Percentiles rank a stretch among this genome's conserved stretches.
Evolutionary conservation across 768 basidiomycete genomes (phyloP).

Genomic region (Candolleomyces eurysporus): DNA sequence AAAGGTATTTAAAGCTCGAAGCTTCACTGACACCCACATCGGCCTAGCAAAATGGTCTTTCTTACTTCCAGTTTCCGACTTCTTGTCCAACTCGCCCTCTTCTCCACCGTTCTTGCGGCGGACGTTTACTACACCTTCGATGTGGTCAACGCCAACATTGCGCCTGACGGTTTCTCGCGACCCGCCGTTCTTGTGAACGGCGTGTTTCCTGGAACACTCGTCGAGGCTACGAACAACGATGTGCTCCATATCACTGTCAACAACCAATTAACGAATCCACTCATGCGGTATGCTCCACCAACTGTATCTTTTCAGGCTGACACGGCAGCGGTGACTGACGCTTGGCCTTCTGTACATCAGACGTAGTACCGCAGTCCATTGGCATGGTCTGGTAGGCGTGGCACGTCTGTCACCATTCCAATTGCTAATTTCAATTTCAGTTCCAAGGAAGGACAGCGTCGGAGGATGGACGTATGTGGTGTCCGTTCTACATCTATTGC

Average conservation of each 20-base stretch:
- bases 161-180: conserved; percentile 19
- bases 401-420: background rate
- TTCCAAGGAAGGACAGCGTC: conserved; percentile 44
- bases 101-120: conserved; percentile 2
- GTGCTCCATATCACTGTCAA: conserved; percentile 30
- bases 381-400: conserved; percentile 29
- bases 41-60: conserved; percentile 1
- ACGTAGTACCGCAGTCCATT: conserved; percentile 29
- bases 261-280: conserved; percentile 27
- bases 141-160: conserved; percentile 9
- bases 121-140: conserved; percentile 9
- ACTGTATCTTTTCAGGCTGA: background rate
- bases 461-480: conserved; percentile 40
- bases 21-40: no score
- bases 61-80: conserved; percentile 4
- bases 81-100: conserved; percentile 1
- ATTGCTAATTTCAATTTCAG: conserved; percentile 11
- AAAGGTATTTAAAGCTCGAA: no score
- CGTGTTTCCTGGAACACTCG: conserved; percentile 35
- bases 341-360: conserved; percentile 9
- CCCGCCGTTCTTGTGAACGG: conserved; percentile 42
- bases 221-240: conserved; percentile 38
- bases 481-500: background rate
- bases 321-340: background rate
- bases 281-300: conserved; percentile 25